Conservation (phyloP, 331 rosid genomes). For the Pyracantha coccinea region DNA sequence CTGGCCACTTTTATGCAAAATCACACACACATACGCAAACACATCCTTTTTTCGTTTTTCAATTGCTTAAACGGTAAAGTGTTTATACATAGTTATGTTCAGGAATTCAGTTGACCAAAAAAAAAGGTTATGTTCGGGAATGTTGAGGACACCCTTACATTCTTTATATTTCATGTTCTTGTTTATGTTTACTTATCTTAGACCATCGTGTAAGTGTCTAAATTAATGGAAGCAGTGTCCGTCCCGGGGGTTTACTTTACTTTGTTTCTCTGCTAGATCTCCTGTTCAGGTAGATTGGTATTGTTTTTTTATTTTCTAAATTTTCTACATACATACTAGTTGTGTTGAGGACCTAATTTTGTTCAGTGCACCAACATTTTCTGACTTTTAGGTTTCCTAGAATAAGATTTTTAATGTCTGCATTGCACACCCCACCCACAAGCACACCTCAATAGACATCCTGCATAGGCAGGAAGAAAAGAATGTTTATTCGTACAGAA, state of each 20-base stretch:
- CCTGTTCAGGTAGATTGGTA: not conserved
- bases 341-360: not conserved
- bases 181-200: not conserved
- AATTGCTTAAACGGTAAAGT: not conserved
- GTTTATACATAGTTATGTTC: not conserved
- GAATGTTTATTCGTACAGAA: not conserved
- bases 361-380: not conserved
- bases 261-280: not conserved
- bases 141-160: not conserved
- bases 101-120: too few species aligned
- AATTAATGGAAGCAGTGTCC: not conserved
- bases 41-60: not conserved
- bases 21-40: not conserved
- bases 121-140: not conserved
- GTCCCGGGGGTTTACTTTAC: not conserved
- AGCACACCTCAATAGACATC: not conserved
- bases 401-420: not conserved
- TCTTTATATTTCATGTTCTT: not conserved
- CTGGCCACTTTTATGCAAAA: not conserved
- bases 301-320: not conserved
- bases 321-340: not conserved
- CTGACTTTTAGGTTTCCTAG: not conserved
- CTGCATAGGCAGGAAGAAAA: not conserved
- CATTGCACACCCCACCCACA: not conserved
- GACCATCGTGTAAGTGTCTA: not conserved